These are phyloP conservation scores for Xylariales sp. DNA, from an alignment of 2,329 filamentous ascomycete genomes.

Conservation along the genomic window DNA sequence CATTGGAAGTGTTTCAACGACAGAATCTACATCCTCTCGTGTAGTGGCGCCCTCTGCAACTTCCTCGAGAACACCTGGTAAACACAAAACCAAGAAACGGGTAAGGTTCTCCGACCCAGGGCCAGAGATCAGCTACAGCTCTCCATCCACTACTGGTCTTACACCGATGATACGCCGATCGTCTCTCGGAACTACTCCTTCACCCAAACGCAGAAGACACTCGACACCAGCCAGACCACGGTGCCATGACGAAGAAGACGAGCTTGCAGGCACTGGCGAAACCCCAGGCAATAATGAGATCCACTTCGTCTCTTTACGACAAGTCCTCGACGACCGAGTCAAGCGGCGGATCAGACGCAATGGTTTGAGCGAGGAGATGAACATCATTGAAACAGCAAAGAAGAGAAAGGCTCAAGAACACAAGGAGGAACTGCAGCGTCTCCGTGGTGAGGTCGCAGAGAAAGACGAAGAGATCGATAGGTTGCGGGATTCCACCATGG, in stretches of 20 bases:
- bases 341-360: conserved; percentile 53
- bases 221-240: conserved; percentile 33
- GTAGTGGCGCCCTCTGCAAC: not conserved
- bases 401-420: conserved; percentile 33
- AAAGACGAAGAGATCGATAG: conserved; percentile 51
- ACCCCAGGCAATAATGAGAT: conserved; percentile 35
- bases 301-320: conserved; percentile 31
- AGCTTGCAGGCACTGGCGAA: conserved; percentile 17
- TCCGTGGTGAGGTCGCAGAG: conserved; percentile 43
- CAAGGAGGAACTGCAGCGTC: conserved; percentile 42
- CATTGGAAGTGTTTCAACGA: conserved; percentile 13
- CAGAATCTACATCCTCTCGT: conserved; percentile 4
- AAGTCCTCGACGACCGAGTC: conserved; percentile 41
- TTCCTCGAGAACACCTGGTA: conserved; percentile 24
- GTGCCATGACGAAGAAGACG: conserved; percentile 11
- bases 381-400: conserved; percentile 44
- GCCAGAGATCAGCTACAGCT: conserved; percentile 24
- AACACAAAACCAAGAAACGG: conserved; percentile 35
- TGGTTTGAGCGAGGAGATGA: conserved; percentile 55
- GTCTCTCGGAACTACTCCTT: conserved; percentile 31
- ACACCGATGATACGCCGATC: conserved; percentile 55
- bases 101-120: conserved; percentile 59
- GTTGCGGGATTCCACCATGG: conserved; percentile 44
- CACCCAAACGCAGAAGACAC: conserved; percentile 37
- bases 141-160: conserved; percentile 41